Percentiles rank a stretch among this genome's conserved stretches.
Evolutionary conservation across 228 moss, liverwort and hornwort species (phyloP).

Genomic region (Sphagnum fallax): DNA sequence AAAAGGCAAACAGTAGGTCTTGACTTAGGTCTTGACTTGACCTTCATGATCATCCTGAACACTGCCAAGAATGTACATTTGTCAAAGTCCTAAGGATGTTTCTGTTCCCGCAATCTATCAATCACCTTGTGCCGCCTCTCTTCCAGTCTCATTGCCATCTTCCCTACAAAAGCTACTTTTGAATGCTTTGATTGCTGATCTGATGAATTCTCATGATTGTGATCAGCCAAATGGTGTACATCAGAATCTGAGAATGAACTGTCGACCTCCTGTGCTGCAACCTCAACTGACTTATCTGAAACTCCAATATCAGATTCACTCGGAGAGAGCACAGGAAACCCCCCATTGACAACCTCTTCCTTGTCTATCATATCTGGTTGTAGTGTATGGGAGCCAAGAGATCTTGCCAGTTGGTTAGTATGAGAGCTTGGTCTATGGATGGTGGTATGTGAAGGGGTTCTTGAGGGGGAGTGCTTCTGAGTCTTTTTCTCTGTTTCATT

Average conservation of each 20-base stretch:
- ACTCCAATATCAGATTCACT: conserved; percentile 24
- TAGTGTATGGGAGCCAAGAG: conserved; percentile 7
- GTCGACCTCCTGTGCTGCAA: conserved; percentile 11
- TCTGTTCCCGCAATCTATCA: conserved; percentile 59
- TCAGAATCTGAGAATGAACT: conserved; percentile 18
- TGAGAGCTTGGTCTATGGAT: too few species aligned
- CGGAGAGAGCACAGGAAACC: conserved; percentile 14
- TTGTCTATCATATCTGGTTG: background rate
- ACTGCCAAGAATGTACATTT: too few species aligned
- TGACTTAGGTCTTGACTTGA: too few species aligned
- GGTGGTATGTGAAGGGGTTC: too few species aligned
- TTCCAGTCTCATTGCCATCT: conserved; percentile 46
- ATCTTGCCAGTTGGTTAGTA: conserved; percentile 4
- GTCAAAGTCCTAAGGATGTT: background rate
- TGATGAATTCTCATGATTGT: conserved; percentile 21
- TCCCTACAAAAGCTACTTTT: conserved; percentile 62
- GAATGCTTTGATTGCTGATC: conserved; percentile 36
- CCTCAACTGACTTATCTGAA: conserved; percentile 13
- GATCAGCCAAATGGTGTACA: conserved; percentile 8
- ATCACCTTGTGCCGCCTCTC: conserved; percentile 58
- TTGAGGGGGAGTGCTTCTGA: too few species aligned
- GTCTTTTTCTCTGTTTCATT: conserved; percentile 28
- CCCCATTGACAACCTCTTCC: conserved; percentile 6
- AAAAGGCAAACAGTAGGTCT: too few species aligned
- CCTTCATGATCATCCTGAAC: too few species aligned